Conservation (phyloP, 768 basidiomycete species). For the Amanita rimosa region DNA sequence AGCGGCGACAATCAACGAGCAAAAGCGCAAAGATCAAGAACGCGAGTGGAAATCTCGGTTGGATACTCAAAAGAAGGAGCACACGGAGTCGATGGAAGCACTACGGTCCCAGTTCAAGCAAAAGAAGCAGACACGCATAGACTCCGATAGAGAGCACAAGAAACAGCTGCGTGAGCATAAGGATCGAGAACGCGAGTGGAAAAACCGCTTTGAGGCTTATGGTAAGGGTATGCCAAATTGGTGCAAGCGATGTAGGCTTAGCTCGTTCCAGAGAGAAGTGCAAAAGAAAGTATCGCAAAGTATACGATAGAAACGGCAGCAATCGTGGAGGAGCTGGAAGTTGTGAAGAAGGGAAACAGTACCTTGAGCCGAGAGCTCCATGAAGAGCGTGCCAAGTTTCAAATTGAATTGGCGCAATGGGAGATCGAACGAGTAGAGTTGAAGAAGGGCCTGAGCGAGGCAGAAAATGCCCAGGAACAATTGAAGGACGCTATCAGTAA, state of each 20-base stretch:
- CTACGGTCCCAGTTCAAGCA: too few species aligned
- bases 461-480: background rate
- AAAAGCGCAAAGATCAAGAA: too few species aligned
- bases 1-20: too few species aligned
- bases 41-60: too few species aligned
- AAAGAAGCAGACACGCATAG: too few species aligned
- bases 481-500: too few species aligned
- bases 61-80: too few species aligned
- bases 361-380: background rate
- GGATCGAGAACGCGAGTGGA: too few species aligned
- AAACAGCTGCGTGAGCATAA: too few species aligned
- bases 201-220: background rate
- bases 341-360: background rate
- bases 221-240: background rate
- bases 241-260: background rate
- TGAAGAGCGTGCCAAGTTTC: background rate
- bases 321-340: background rate
- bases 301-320: slow-evolving; percentile 21
- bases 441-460: too few species aligned
- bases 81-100: too few species aligned
- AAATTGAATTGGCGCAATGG: background rate
- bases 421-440: background rate
- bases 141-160: too few species aligned
- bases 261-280: background rate
- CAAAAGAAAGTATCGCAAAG: slow-evolving; percentile 11